Percentiles rank a stretch among this genome's conserved stretches.
Conservation (phyloP, 805 yeast genomes). For the Henningerozyma blattae region DNA sequence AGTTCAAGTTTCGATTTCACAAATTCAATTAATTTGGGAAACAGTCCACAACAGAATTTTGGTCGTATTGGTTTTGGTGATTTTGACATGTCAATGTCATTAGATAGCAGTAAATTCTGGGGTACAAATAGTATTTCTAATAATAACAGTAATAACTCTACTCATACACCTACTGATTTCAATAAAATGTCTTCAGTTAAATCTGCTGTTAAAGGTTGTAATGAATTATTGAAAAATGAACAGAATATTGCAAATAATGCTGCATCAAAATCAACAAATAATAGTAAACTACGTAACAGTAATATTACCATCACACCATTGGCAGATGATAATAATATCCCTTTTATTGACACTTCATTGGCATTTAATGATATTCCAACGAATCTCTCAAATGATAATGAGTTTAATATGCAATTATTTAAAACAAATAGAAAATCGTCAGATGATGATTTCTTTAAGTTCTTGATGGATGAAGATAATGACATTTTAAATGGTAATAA, state of each 20-base stretch:
- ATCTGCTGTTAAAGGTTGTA: not conserved
- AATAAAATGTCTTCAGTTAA: conserved; percentile 1
- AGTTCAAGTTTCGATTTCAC: too few species aligned
- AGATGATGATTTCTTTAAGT: not conserved
- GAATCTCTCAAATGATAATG: conserved; percentile 3
- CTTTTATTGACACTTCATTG: conserved; percentile 17
- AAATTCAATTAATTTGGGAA: too few species aligned
- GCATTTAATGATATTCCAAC: conserved; percentile 12
- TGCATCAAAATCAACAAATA: not conserved
- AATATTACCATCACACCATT: not conserved
- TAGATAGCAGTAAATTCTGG: too few species aligned
- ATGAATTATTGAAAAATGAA: not conserved
- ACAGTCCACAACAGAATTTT: too few species aligned
- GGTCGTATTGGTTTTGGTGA: too few species aligned
- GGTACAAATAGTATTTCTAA: too few species aligned
- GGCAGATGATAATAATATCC: conserved; percentile 2
- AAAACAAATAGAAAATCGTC: conserved; percentile 3
- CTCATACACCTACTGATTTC: conserved; percentile 1
- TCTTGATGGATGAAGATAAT: conserved; percentile 1
- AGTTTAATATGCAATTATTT: conserved; percentile 6
- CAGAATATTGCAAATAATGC: not conserved
- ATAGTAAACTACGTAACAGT: not conserved
- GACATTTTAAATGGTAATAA: conserved; percentile 8
- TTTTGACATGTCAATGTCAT: too few species aligned
- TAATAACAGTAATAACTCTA: too few species aligned